Evolutionary conservation across 768 basidiomycete genomes (phyloP), one percentile per base, ranked within the genome.

Genomic region (Coprinellus aureogranulatus): DNA sequence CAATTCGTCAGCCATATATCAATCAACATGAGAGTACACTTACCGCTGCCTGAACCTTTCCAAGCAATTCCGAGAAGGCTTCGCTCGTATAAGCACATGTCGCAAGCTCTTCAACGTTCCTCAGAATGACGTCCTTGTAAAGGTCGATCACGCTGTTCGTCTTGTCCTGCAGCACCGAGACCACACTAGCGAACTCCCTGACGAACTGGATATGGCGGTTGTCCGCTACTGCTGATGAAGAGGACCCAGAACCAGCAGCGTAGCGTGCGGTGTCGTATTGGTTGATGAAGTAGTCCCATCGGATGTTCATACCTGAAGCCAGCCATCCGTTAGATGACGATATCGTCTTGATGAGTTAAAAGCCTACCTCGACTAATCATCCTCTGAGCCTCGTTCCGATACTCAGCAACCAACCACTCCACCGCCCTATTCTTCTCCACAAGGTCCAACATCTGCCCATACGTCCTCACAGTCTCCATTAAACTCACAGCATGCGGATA

Each of bases 381-480:
- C 68, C 91, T 79, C 74, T 98, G 95, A 0, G 89, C 87, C 62
- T 95, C 92, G 66, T 92, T 93, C 61, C 94, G 82, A 68, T 94
- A 94, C 73, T 96, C 94, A 18, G 95, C 96, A 2, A 98, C 89
- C 40, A 99, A 79, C 82, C 92, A 92, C 69, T 94, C 92, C 64
- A 98, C 94, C 2, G 88, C 93, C 71, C 89, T 88, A 69, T 98
- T 92, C 42, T 81, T 81, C 68, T 97, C 90, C 64, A 98, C 88
- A 64, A 98, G 74, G 69, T 94, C 92, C 69, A 97, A 75, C 0
- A 93, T 97, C 76, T 99, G 97, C 20, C 90, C 90, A 72, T 99
- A 98, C 27, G 94, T 98, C 69, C 95, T 79, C n/a, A 98, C 94
- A 0, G 94, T 96, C 78, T 99, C 97, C 96, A 98, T 98, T 71